phyloP scores from a whole-genome alignment of 1,284 basidiomycete species.

The Cystobasidium sp. region DNA sequence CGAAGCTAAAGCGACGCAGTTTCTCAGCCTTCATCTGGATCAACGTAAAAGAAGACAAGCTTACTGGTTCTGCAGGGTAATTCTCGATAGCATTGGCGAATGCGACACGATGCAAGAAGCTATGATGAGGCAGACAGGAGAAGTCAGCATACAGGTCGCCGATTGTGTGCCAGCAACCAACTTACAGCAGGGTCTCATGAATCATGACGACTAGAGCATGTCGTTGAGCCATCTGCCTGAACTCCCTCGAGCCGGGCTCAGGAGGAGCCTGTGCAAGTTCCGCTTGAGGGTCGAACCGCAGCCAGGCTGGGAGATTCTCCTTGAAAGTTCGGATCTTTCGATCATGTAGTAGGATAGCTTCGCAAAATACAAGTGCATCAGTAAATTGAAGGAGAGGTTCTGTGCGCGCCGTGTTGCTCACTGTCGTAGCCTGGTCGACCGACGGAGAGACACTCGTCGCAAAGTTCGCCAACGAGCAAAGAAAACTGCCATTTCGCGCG shows the following conservation, averaged over 20 bases:
- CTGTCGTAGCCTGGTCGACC: slow-evolving; percentile 41
- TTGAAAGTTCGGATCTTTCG: slow-evolving; percentile 36
- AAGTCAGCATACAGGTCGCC: background rate
- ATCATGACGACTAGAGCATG: slow-evolving; percentile 36
- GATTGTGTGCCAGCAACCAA: background rate
- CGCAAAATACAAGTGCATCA: background rate
- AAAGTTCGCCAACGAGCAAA: slow-evolving; percentile 37
- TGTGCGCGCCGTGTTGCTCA: background rate
- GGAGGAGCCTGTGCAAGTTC: slow-evolving; percentile 5
- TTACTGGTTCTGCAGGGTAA: slow-evolving; percentile 36
- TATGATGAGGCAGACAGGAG: background rate
- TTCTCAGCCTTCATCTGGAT: background rate
- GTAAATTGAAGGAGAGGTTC: background rate
- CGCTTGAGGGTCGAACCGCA: slow-evolving; percentile 32
- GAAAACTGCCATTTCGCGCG: slow-evolving; percentile 32
- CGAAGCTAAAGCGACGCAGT: slow-evolving; percentile 12
- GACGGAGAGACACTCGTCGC: slow-evolving; percentile 42
- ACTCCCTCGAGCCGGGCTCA: slow-evolving; percentile 23
- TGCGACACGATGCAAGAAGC: slow-evolving; percentile 41
- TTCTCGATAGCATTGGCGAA: slow-evolving; percentile 42
- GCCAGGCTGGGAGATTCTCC: slow-evolving; percentile 34
- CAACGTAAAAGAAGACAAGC: background rate
- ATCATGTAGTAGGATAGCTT: slow-evolving; percentile 41
- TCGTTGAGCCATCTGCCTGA: slow-evolving; percentile 31
- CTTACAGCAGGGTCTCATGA: slow-evolving; percentile 40